Evolutionary conservation across 2,329 filamentous ascomycete species (phyloP).

Genomic region (Periconia digitata): DNA sequence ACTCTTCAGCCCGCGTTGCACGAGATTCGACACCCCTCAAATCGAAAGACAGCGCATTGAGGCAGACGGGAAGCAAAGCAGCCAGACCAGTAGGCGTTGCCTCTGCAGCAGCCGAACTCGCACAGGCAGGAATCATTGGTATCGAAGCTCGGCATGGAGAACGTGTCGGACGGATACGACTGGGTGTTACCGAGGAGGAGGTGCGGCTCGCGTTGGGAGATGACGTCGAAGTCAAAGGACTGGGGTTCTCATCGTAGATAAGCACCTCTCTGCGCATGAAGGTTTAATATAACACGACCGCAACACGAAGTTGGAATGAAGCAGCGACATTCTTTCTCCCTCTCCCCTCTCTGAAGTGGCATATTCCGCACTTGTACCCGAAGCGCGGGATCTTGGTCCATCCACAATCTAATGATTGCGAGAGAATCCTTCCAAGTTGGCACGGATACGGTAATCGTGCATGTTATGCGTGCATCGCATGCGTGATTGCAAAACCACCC

Average conservation of each 20-base stretch:
- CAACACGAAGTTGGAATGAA: not conserved
- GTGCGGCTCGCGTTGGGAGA: slow-evolving; percentile 84
- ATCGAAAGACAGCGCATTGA: slow-evolving; percentile 17
- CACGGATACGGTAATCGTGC: too few relatives aligned
- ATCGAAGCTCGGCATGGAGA: slow-evolving; percentile 78
- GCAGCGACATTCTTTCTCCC: too few relatives aligned
- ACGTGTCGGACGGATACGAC: slow-evolving; percentile 80
- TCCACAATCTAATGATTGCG: too few relatives aligned
- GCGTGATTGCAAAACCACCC: too few relatives aligned
- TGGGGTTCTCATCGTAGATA: slow-evolving; percentile 53
- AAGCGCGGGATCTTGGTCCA: too few relatives aligned
- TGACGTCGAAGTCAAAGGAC: slow-evolving; percentile 79
- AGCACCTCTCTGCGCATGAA: not conserved
- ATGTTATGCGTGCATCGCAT: too few relatives aligned
- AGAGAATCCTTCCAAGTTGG: too few relatives aligned
- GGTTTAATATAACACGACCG: not conserved
- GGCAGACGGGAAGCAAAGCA: slow-evolving; percentile 34
- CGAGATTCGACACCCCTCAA: slow-evolving; percentile 6
- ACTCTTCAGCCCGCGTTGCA: slow-evolving; percentile 11
- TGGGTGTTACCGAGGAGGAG: slow-evolving; percentile 89
- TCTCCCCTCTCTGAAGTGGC: too few relatives aligned
- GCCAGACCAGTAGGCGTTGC: slow-evolving; percentile 61
- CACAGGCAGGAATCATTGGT: slow-evolving; percentile 84
- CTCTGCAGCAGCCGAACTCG: slow-evolving; percentile 76
- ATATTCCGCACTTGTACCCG: too few relatives aligned